Conservation (phyloP, 192 early-diverging fungal species). For the Glomus cerebriforme region DNA sequence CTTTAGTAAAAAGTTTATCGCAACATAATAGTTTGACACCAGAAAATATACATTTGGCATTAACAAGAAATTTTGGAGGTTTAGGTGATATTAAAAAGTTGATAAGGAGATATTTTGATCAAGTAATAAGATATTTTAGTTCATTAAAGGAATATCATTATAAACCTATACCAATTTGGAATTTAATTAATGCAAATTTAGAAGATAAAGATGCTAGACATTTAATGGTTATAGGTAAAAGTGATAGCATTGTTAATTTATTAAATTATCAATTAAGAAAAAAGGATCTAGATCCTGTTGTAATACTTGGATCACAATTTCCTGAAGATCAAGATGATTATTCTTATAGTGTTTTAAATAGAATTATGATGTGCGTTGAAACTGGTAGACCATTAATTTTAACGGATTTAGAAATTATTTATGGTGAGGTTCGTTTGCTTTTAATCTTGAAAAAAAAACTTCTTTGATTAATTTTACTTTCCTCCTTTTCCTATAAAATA, state of each 20-base stretch:
- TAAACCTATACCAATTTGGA: constrained; percentile 22
- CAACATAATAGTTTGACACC: background rate
- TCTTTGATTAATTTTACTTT: too few relatives aligned
- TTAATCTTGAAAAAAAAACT: too few relatives aligned
- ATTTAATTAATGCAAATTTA: constrained; percentile 24
- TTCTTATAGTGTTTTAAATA: constrained; percentile 33
- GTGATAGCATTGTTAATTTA: constrained; percentile 25
- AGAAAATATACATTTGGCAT: constrained; percentile 16
- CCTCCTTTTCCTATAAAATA: background rate
- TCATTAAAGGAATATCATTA: background rate
- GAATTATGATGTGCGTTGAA: constrained; percentile 34
- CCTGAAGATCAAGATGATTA: constrained; percentile 36
- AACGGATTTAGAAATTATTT: constrained; percentile 8
- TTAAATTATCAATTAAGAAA: constrained; percentile 28
- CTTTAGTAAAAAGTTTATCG: constrained; percentile 23
- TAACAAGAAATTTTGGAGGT: constrained; percentile 32
- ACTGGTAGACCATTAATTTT: constrained; percentile 20
- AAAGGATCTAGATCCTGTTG: constrained; percentile 23
- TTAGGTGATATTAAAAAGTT: constrained; percentile 2
- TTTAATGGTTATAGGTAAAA: constrained; percentile 36
- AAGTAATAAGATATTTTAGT: background rate
- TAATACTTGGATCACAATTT: constrained; percentile 32
- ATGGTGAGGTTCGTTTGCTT: background rate
- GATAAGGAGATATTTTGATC: constrained; percentile 1
- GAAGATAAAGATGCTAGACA: constrained; percentile 16